phyloP scores from a whole-genome alignment of 768 basidiomycete species.

The Panellus pusillus region DNA sequence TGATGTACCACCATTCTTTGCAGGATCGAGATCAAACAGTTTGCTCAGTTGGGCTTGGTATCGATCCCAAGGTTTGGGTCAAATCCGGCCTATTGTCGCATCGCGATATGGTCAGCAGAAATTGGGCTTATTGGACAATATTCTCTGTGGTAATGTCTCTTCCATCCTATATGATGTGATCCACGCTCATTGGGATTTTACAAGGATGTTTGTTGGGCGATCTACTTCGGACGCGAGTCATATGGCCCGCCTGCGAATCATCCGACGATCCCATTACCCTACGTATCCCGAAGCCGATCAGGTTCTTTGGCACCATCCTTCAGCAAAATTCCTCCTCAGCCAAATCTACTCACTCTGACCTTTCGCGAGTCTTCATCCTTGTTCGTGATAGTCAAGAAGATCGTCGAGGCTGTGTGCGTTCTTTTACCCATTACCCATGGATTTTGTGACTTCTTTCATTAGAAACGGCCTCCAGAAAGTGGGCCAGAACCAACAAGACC shows the following conservation, averaged over 20 bases:
- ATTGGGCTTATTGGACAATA: conserved; percentile 43
- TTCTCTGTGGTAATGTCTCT: conserved; percentile 28
- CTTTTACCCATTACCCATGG: not conserved
- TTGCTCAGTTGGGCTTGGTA: conserved; percentile 37
- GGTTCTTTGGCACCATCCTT: conserved; percentile 31
- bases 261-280: conserved; percentile 30
- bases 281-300: conserved; percentile 35
- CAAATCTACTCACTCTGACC: conserved; percentile 25
- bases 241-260: conserved; percentile 26
- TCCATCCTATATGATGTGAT: not conserved
- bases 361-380: conserved; percentile 35
- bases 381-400: conserved; percentile 30
- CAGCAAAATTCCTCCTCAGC: conserved; percentile 28
- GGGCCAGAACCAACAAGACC: not conserved
- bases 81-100: conserved; percentile 35
- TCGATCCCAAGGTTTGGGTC: conserved; percentile 40
- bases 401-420: conserved; percentile 38
- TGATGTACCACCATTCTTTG: not conserved
- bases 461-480: conserved; percentile 10
- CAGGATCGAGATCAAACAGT: not conserved
- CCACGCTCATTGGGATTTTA: not conserved
- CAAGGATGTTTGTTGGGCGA: conserved; percentile 43
- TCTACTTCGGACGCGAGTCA: conserved; percentile 44
- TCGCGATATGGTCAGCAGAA: conserved; percentile 37
- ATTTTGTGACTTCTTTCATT: not conserved